These are phyloP conservation scores for Combretum micranthum DNA, from an alignment of 345 rosid genomes.

Conservation along the genomic window DNA sequence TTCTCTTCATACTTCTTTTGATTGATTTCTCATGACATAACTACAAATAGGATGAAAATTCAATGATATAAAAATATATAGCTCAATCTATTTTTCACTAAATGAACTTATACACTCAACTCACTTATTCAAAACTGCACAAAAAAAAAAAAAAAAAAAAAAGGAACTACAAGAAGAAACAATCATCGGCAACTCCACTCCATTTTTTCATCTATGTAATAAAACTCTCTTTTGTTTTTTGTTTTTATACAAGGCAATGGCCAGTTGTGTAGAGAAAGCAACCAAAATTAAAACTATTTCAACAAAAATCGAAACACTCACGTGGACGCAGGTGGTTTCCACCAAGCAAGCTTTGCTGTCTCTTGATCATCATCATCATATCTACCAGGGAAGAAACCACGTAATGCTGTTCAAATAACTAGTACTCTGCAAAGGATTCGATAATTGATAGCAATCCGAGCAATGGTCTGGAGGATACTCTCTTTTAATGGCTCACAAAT, in stretches of 20 bases:
- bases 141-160: slow-evolving; percentile 57
- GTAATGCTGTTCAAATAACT: slow-evolving; percentile 36
- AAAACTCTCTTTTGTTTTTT: too few relatives aligned
- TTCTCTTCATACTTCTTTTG: too few relatives aligned
- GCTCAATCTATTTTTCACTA: too few relatives aligned
- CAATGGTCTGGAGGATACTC: slow-evolving; percentile 51
- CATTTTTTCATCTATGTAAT: slow-evolving; percentile 12
- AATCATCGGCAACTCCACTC: slow-evolving; percentile 21
- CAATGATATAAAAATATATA: too few relatives aligned
- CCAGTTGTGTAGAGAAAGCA: slow-evolving; percentile 22
- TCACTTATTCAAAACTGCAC: slow-evolving; percentile 67
- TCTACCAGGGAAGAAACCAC: slow-evolving; percentile 65
- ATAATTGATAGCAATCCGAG: slow-evolving; percentile 58
- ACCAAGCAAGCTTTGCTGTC: slow-evolving; percentile 16
- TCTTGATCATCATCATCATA: slow-evolving; percentile 3
- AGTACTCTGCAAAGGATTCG: slow-evolving; percentile 29
- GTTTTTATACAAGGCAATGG: slow-evolving; percentile 11
- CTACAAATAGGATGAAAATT: too few relatives aligned
- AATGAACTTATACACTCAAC: slow-evolving; percentile 22
- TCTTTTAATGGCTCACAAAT: slow-evolving; percentile 56
- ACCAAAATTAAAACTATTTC: slow-evolving; percentile 4
- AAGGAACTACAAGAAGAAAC: too few relatives aligned
- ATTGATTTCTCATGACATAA: too few relatives aligned
- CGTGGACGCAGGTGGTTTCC: slow-evolving; percentile 3
- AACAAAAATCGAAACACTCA: not conserved